Base-by-base conservation (phyloP, 148 eudicot species). In the Camellia granthamiana region DNA sequence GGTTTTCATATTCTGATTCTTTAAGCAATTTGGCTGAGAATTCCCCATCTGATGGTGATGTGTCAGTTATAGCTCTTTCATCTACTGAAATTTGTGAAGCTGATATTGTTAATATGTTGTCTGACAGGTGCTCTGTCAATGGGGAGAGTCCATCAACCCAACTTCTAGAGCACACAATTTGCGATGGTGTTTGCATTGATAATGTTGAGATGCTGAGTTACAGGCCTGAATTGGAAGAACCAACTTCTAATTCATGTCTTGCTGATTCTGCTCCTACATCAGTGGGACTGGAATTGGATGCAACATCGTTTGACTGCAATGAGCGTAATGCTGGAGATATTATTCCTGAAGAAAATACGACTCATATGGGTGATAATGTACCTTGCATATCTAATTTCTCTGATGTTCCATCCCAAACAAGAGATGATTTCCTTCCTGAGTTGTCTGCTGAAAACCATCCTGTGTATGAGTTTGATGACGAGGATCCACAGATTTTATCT, bases 1-100 rank as follows among this genome's bases (percentile, higher is more conserved):
- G 74, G 81, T 91, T 85, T 49, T 87, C 92, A 15, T 83, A 72
- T 85, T 90, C 97, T 41, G 81, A 86, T 72, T 86, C 92, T 80
- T 84, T 78, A 67, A 87, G 84, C 79, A 77, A 81, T 83, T 76
- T 81, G 56, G 83, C 85, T 69, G 90, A 89, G 70, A 86, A 79
- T 72, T 56, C 74, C 9, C 76, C 80, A 56, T 77, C 80, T 16
- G 85, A 78, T 73, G 78, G 77, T 72, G 86, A 80, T 65, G 64
- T 47, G 74, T 87, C 80, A 11, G 78, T 81, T 52, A 60, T 68
- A 47, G 77, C 66, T 61, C 71, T 52, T 78, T 68, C 75, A 76
- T 81, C 80, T 79, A 38, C 69, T 71, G 86, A 76, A 80, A 78
- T 73, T 49, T 72, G 85, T 77, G 86, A 63, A 72, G 64, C 77